A percentile compares a stretch with the other conserved stretches of the same genome.
Conservation (phyloP, 352 stramenopile genomes). For the Pythium guiyangense region DNA sequence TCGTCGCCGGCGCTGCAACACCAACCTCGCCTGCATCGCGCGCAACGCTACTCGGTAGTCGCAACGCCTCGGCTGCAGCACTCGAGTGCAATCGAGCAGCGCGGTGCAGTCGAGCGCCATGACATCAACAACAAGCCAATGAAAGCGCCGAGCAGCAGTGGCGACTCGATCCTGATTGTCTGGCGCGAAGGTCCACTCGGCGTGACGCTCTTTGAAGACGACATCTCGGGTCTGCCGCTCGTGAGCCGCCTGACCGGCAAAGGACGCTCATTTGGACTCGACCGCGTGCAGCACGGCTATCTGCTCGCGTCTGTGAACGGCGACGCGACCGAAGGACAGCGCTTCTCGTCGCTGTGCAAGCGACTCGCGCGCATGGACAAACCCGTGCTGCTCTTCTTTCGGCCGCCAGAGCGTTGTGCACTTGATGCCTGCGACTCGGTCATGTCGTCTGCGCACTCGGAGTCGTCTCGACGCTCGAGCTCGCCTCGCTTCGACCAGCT, state of each 20-base stretch:
- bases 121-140: neutral
- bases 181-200: slow-evolving; percentile 47
- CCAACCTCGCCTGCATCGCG: neutral
- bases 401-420: slow-evolving; percentile 15
- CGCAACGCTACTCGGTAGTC: neutral
- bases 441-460: slow-evolving; percentile 4
- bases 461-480: slow-evolving; percentile 3
- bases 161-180: slow-evolving; percentile 34
- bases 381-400: slow-evolving; percentile 47
- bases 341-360: slow-evolving; percentile 28
- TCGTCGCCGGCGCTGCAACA: neutral
- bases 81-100: neutral
- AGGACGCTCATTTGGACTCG: slow-evolving; percentile 31
- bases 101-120: neutral
- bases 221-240: slow-evolving; percentile 36
- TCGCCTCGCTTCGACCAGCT: neutral
- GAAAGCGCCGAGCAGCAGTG: neutral
- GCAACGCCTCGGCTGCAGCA: no score
- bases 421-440: slow-evolving; percentile 13
- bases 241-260: slow-evolving; percentile 75
- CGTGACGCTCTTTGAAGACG: slow-evolving; percentile 45
- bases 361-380: slow-evolving; percentile 36
- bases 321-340: slow-evolving; percentile 15
- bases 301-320: slow-evolving; percentile 53
- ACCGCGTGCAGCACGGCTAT: slow-evolving; percentile 36